Conservation (phyloP, 257 asterid species). For the Solanum sparsipilum region DNA sequence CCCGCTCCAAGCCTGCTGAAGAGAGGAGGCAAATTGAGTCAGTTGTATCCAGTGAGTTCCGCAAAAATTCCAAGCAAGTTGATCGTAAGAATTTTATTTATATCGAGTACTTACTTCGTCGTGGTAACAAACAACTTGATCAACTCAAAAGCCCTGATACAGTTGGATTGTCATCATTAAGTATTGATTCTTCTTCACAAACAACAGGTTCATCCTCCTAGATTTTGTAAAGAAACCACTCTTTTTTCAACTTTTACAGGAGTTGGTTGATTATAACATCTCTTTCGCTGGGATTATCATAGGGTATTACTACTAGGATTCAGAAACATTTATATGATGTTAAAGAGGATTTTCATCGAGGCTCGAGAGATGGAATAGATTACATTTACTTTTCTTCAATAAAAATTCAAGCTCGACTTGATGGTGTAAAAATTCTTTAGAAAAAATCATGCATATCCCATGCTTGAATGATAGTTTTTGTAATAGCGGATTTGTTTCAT, state of each 20-base stretch:
- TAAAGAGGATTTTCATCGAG: neutral
- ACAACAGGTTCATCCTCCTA: constrained; percentile 8
- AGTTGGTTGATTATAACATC: neutral
- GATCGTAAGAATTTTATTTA: constrained; percentile 74
- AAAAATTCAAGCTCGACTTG: neutral
- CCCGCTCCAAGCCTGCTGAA: constrained; percentile 59
- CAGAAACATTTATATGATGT: neutral
- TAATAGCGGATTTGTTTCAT: neutral
- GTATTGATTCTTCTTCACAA: constrained; percentile 29
- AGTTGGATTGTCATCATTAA: constrained; percentile 52
- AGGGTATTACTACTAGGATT: neutral
- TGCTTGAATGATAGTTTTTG: neutral
- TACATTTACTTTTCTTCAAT: neutral
- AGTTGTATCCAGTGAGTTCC: constrained; percentile 66
- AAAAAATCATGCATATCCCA: neutral
- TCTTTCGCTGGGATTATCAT: neutral
- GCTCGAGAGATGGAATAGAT: neutral
- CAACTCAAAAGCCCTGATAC: constrained; percentile 66
- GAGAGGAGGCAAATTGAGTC: constrained; percentile 57
- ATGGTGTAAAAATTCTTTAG: neutral
- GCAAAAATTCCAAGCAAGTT: constrained; percentile 42
- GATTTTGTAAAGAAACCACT: neutral
- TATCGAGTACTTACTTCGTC: constrained; percentile 71
- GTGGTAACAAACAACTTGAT: constrained; percentile 75
- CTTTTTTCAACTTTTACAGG: neutral